Evolutionary conservation across 139 green algal genomes (phyloP), one percentile per base, ranked within the genome.

Genomic region (Trebouxia sp.): DNA sequence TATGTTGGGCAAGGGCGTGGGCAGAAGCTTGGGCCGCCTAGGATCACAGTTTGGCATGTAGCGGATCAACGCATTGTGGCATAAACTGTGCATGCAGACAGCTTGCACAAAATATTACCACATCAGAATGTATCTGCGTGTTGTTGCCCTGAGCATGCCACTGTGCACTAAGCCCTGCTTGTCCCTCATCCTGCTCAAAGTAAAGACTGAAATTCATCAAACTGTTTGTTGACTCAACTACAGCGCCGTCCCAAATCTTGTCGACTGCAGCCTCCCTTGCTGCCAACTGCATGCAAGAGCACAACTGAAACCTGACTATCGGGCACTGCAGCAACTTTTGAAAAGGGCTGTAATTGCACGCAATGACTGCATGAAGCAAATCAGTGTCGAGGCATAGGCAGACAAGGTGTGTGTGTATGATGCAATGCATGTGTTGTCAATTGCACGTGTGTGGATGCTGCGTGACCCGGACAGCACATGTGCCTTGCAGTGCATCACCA

Each of bases 241-340:
- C 14, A 20, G 30, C 30, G 30, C 30, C 22, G 30, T 69, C 58
- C 58, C 58, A 69, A 11, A 69, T 43, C 58, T 43, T 42, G 9
- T 69, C 58, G 30, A 69, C 58, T 43, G 58, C 58, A 69, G 58
- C 58, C 58, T 69, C 58, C 58, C 58, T 69, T 69, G 58, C 58
- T 69, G 58, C 30, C 30, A 69, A 43, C 58, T 69, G 58, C 58
- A 69, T 43, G 30, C 30, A 69, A 69, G 30, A 30, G 58, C n/a
- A 66, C 55, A 66, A 66, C 55, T 38, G 55, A 66, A 66, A 66
- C 55, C 26, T 66, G 55, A n/a, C 55, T 66, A 66, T n/a, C 55
- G 22, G 55, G 55, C 55, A 66, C 55, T 66, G 55, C 22, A 37
- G 24, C 22, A 66, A 66, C 26, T 66, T 66, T 37, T 66, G 55